Evolutionary conservation across 2,329 filamentous ascomycete genomes (phyloP), one percentile per base, ranked within the genome.

Genomic region (Trichoderma cornu-damae): DNA sequence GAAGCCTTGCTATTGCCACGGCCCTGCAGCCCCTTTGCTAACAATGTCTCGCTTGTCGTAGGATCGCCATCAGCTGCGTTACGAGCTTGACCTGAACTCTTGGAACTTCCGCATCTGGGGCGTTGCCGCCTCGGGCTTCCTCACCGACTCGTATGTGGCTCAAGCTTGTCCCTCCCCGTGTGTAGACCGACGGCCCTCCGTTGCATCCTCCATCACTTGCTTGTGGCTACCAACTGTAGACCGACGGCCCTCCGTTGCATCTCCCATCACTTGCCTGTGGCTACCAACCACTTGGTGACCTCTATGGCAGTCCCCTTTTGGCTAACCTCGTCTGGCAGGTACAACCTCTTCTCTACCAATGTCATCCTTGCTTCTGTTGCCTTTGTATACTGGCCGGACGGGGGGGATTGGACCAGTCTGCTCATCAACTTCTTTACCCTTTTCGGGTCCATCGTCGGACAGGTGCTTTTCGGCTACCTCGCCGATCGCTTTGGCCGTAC

Each of bases 81-180:
- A 79, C 64, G 78, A 80, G 63, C 73, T 81, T 34, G 78, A 81
- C 60, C 69, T 81, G 16, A 81, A 81, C 63, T 76, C 76, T 1
- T 81, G 78, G 78, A 81, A 80, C 63, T 66, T 80, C 50, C 73
- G 78, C 40, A 80, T 80, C 42, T 80, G 78, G 78, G 77, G 75
- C 2, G 78, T 81, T 28, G 77, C 78, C n/a, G 78, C 78, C 44
- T 80, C 78, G 0, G 78, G 78, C 7, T 81, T 80, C 60, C 69
- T 81, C 20, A 80, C 78, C 30, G 78, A 80, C 61, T 80, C 77
- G 76, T 79, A 67, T 55, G 76, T 69, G 61, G 16, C 6, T 11
- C 28, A 35, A 28, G 18, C 44, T 35, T 12, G 24, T 14, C 6
- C 18, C 8, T 40, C 16, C 8, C 22, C 20, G 18, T 42, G 28